phyloP scores from a whole-genome alignment of 2,329 filamentous ascomycete genomes.

The Pleoardoris graminearum region DNA sequence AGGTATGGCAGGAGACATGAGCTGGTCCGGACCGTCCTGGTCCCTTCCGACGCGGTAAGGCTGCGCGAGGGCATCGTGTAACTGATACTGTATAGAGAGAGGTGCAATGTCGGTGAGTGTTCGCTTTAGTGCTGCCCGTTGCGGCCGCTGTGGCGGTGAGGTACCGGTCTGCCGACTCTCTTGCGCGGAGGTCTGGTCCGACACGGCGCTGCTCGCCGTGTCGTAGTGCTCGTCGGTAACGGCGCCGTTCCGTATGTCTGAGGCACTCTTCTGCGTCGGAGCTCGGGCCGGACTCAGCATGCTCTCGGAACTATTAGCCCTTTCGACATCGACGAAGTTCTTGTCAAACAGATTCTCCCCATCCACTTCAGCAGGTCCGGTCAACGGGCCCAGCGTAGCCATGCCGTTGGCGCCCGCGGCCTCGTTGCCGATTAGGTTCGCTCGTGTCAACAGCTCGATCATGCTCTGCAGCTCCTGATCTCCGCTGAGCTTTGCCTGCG shows the following conservation, averaged over 20 bases:
- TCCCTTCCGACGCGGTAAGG: slow-evolving; percentile 71
- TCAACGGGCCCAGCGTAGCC: slow-evolving; percentile 67
- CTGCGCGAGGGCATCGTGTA: slow-evolving; percentile 82
- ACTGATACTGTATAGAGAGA: slow-evolving; percentile 75
- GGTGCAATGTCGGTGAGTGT: slow-evolving; percentile 84
- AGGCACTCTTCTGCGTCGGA: slow-evolving; percentile 20
- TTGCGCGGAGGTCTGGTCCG: slow-evolving; percentile 27
- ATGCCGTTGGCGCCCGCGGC: slow-evolving; percentile 58
- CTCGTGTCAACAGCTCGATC: slow-evolving; percentile 82
- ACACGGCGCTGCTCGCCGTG: slow-evolving; percentile 21
- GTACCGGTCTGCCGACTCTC: slow-evolving; percentile 24
- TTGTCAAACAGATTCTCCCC: slow-evolving; percentile 83
- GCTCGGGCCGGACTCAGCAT: slow-evolving; percentile 32
- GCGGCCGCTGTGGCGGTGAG: slow-evolving; percentile 29
- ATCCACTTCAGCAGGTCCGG: slow-evolving; percentile 74
- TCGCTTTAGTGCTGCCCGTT: slow-evolving; percentile 72
- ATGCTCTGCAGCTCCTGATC: slow-evolving; percentile 88
- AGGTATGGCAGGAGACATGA: slow-evolving; percentile 53
- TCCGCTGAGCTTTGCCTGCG: slow-evolving; percentile 78
- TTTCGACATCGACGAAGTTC: slow-evolving; percentile 66
- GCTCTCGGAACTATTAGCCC: slow-evolving; percentile 50
- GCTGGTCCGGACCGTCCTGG: slow-evolving; percentile 47
- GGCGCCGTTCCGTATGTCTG: slow-evolving; percentile 12
- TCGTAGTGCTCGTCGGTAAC: slow-evolving; percentile 18
- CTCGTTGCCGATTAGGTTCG: slow-evolving; percentile 74